phyloP scores from a whole-genome alignment of 73 alveolate species.

The Breviolum minutum region DNA sequence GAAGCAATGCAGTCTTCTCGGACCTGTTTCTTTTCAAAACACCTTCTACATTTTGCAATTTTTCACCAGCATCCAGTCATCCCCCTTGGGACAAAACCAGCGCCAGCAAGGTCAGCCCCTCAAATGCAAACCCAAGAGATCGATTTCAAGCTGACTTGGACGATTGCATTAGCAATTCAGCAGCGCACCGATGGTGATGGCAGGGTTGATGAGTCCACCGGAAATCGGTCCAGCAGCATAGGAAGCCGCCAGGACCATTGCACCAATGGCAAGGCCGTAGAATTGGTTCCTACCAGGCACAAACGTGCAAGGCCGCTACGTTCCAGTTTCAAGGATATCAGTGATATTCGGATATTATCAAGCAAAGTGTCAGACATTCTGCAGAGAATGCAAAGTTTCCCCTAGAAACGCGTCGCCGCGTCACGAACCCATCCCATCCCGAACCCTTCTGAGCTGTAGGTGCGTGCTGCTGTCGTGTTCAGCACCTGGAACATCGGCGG shows the following conservation, averaged over 20 bases:
- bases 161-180: neutral
- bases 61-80: neutral
- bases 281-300: constrained; percentile 50
- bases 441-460: constrained; percentile 82
- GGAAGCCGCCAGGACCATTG: constrained; percentile 82
- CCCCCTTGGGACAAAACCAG: constrained; percentile 15
- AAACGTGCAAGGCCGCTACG: neutral
- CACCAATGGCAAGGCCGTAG: constrained; percentile 90
- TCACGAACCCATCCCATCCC: neutral
- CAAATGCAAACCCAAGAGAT: too few relatives aligned
- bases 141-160: neutral
- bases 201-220: constrained; percentile 85
- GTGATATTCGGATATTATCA: neutral
- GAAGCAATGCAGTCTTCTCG: too few relatives aligned
- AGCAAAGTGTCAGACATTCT: neutral
- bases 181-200: constrained; percentile 63
- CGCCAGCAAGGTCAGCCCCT: constrained; percentile 80
- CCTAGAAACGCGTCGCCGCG: neutral
- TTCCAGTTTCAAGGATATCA: neutral
- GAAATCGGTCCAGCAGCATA: constrained; percentile 88
- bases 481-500: constrained; percentile 21
- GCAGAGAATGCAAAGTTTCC: neutral
- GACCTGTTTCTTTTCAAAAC: neutral
- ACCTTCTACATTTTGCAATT: neutral
- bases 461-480: constrained; percentile 67